Conservation (phyloP, 495 filamentous ascomycete species). For the Extremus antarcticus region DNA sequence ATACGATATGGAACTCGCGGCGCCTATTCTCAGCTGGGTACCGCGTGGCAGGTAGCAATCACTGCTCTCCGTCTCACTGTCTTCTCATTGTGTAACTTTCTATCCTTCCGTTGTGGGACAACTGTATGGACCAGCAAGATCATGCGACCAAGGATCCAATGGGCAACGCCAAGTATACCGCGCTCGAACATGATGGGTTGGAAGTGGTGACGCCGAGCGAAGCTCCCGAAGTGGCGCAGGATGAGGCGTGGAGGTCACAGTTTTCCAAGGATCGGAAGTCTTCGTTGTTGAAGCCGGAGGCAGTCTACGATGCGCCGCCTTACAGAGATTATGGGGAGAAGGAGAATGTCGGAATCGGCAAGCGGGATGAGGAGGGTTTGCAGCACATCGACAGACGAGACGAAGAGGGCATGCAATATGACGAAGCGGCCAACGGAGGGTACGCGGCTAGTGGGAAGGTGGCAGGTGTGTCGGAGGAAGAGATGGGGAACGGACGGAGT, state of each 20-base stretch:
- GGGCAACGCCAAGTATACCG: slow-evolving; percentile 2
- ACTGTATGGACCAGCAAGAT: background rate
- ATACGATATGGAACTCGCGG: background rate
- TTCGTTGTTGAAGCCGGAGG: slow-evolving; percentile 3
- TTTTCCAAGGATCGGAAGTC: slow-evolving; percentile 1
- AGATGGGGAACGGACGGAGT: background rate
- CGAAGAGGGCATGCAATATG: background rate
- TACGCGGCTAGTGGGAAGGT: background rate
- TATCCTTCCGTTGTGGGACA: background rate
- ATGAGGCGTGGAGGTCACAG: background rate
- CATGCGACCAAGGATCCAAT: background rate
- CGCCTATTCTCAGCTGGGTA: background rate
- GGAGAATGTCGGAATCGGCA: no score
- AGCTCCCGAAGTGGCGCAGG: slow-evolving; percentile 5
- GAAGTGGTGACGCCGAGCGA: slow-evolving; percentile 1
- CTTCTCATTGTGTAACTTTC: no score
- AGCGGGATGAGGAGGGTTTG: background rate
- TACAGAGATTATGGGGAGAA: background rate
- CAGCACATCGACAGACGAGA: background rate
- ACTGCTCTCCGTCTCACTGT: no score
- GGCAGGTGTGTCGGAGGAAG: background rate
- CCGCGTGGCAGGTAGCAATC: background rate
- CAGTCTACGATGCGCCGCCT: background rate
- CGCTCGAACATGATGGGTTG: slow-evolving; percentile 7
- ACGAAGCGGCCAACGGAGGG: background rate